These are phyloP conservation scores for Pseudohalonectria lignicola DNA, from an alignment of 2,329 filamentous ascomycete species.

Conservation along the genomic window DNA sequence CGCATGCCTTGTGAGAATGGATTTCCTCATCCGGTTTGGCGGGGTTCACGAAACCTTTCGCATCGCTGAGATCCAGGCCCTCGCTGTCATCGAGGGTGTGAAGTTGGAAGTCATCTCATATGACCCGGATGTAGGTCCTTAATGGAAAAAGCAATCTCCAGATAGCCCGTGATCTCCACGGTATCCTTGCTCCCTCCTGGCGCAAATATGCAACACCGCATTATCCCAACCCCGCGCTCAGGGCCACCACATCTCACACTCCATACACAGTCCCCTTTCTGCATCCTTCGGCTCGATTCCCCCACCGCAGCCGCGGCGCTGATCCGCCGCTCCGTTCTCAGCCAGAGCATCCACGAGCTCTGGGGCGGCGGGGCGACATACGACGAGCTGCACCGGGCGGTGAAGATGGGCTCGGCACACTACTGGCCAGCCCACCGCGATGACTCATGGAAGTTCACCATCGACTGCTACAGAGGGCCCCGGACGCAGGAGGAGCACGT, in stretches of 20 bases:
- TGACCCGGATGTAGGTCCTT: slow-evolving; percentile 54
- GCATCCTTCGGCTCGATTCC: slow-evolving; percentile 60
- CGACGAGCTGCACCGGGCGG: slow-evolving; percentile 53
- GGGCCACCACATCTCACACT: too few species aligned
- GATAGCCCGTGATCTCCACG: too few species aligned
- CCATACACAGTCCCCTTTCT: slow-evolving; percentile 76
- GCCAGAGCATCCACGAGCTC: slow-evolving; percentile 75
- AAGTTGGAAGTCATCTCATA: slow-evolving; percentile 67
- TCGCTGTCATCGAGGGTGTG: slow-evolving; percentile 59
- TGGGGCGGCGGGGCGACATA: slow-evolving; percentile 69
- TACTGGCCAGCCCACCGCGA: slow-evolving; percentile 57
- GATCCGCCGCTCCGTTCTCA: slow-evolving; percentile 67
- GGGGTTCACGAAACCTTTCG: slow-evolving; percentile 91
- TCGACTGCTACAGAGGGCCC: slow-evolving; percentile 75
- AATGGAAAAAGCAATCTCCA: too few species aligned
- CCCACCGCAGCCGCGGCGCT: slow-evolving; percentile 53
- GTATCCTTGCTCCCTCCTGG: too few species aligned
- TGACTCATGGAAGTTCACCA: slow-evolving; percentile 67
- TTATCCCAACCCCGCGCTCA: too few species aligned
- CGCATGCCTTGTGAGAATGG: too few species aligned
- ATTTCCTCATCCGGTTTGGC: slow-evolving; percentile 82
- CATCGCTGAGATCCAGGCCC: slow-evolving; percentile 67
- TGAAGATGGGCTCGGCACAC: slow-evolving; percentile 45
- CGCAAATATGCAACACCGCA: too few species aligned
- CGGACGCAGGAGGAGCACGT: slow-evolving; percentile 52